A percentile compares a stretch with the other conserved stretches of the same genome.
phyloP scores from a whole-genome alignment of 441 rosid genomes.

The Syzygium malaccense region DNA sequence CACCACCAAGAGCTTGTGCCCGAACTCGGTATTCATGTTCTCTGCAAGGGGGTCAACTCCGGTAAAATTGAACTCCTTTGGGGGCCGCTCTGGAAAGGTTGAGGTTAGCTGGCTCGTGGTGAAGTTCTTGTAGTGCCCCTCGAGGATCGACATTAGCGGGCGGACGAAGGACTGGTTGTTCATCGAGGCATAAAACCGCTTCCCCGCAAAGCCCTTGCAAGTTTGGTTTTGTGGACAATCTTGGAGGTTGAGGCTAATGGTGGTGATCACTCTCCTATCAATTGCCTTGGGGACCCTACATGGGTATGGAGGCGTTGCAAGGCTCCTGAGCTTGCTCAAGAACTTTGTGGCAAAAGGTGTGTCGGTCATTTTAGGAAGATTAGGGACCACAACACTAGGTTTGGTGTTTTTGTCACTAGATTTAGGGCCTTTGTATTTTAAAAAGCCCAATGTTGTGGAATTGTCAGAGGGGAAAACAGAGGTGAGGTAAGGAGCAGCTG shows the following conservation, averaged over 20 bases:
- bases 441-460: slow-evolving; percentile 41
- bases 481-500: slow-evolving; percentile 42
- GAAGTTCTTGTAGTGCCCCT: slow-evolving; percentile 30
- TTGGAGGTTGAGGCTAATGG: slow-evolving; percentile 45
- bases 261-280: slow-evolving; percentile 31
- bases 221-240: slow-evolving; percentile 29
- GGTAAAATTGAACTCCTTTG: slow-evolving; percentile 29
- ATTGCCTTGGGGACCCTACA: slow-evolving; percentile 41
- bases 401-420: background rate
- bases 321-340: slow-evolving; percentile 25
- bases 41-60: slow-evolving; percentile 31
- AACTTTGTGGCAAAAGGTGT: slow-evolving; percentile 35
- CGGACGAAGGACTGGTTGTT: slow-evolving; percentile 50
- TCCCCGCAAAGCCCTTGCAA: slow-evolving; percentile 38
- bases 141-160: slow-evolving; percentile 29
- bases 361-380: slow-evolving; percentile 34
- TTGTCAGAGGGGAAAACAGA: slow-evolving; percentile 42
- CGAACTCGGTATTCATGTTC: slow-evolving; percentile 42
- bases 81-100: slow-evolving; percentile 43
- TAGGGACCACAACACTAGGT: background rate
- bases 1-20: slow-evolving; percentile 32
- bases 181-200: slow-evolving; percentile 42
- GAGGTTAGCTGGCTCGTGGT: slow-evolving; percentile 5
- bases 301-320: slow-evolving; percentile 35
- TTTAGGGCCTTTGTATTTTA: slow-evolving; percentile 19